Evolutionary conservation across 1,284 basidiomycete species (phyloP), one percentile per base, ranked within the genome.

Genomic region (Ceratobasidium sp.): DNA sequence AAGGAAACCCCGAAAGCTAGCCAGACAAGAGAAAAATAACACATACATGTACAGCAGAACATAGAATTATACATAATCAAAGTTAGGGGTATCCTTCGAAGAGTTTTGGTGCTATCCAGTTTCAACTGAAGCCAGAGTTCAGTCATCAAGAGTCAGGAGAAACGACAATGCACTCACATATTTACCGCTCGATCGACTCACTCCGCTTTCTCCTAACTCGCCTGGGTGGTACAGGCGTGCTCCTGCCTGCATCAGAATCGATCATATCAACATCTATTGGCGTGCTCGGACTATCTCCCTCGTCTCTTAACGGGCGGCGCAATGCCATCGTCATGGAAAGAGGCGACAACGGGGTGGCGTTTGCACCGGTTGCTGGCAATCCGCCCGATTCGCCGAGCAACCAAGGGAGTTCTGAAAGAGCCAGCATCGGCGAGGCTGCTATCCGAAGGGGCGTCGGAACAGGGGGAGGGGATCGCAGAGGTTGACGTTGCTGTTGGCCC

Each of bases 141-240:
- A 32, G 26, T 30, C 18, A 32, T 32, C 28, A 26, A 16, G 47
- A 49, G 28, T 28, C 49, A 32, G 8, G 62, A 38, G 62, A 47
- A 66, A 46, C 35, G 18, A 58, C 16, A 1, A 18, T 4, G 55
- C 3, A 55, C 64, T 41, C 38, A 67, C 62, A 21, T 54, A 54
- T 43, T 67, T 55, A 67, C 64, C 64, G 64, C 21, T 67, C 64
- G 38, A 67, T 67, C n/a, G 64, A 67, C 46, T 67, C 64, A 18
- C 64, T 67, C 16, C 64, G 49, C 38, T 67, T 67, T 41, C 64
- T 67, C 21, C 64, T 67, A 6, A 67, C 64, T 26, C 64, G 35
- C 64, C 64, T 67, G 26, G 50, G 2, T 41, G 64, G 64, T 26
- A 55, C 44, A 14, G 64, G 64, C 23, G 64, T 67, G 30, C 62